Conservation (phyloP, 805 yeast genomes). For the Schizosaccharomyces osmophilus region DNA sequence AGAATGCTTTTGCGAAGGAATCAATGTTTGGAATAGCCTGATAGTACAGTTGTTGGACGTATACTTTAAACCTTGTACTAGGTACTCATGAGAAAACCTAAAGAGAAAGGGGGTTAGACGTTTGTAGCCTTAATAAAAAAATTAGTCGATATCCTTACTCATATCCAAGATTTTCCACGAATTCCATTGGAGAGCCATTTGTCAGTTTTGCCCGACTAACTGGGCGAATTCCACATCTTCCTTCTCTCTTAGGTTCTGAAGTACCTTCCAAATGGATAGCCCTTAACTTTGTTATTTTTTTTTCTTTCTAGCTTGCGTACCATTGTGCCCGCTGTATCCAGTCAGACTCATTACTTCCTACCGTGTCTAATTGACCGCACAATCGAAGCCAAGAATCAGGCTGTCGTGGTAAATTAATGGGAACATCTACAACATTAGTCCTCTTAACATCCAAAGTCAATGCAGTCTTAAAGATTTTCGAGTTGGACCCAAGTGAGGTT, state of each 20-base stretch:
- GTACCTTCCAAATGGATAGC: background rate
- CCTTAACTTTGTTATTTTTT: background rate
- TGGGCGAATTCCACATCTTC: background rate
- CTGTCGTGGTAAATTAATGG: background rate
- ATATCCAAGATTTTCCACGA: background rate
- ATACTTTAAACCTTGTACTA: background rate
- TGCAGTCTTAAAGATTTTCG: background rate
- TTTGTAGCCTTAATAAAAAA: background rate
- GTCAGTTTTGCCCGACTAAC: background rate
- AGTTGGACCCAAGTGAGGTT: background rate
- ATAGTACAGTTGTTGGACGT: background rate
- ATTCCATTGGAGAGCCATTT: background rate
- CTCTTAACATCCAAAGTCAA: background rate
- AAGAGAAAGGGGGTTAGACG: background rate
- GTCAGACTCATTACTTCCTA: background rate
- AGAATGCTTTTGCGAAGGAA: background rate
- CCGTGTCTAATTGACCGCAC: background rate
- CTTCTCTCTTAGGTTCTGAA: background rate
- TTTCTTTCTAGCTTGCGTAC: background rate
- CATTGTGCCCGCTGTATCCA: background rate
- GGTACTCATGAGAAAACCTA: background rate
- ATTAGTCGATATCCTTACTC: background rate
- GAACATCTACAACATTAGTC: background rate
- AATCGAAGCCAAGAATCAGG: background rate
- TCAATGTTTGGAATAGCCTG: background rate